phyloP scores from a whole-genome alignment of 1,284 basidiomycete species.

The Cutaneotrichosporon cutaneum region DNA sequence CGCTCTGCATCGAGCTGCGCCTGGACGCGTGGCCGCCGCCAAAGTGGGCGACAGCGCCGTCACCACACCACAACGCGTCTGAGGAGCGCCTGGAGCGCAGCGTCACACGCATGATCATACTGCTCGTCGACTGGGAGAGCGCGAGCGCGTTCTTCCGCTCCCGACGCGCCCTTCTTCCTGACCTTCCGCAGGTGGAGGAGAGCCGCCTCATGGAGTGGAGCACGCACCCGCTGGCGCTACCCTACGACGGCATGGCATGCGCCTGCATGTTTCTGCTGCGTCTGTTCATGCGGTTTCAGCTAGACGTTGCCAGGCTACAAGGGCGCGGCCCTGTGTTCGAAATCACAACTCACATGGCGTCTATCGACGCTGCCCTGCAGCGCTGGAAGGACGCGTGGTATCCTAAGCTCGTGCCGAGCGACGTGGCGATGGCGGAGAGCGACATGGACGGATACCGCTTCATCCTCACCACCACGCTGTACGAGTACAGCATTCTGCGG shows the following conservation, averaged over 20 bases:
- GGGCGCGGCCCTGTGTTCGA: neutral
- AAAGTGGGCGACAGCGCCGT: constrained; percentile 12
- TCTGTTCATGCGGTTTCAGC: constrained; percentile 4
- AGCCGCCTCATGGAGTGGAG: constrained; percentile 4
- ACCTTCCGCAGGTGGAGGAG: constrained; percentile 2
- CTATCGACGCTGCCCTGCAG: constrained; percentile 14
- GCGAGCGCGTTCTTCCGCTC: constrained; percentile 23
- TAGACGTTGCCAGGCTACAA: neutral
- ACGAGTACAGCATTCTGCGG: constrained; percentile 11
- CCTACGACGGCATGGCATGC: neutral
- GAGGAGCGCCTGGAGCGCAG: constrained; percentile 11
- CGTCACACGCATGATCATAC: constrained; percentile 21
- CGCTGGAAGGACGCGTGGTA: constrained; percentile 11
- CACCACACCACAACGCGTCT: constrained; percentile 3
- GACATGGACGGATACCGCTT: constrained; percentile 24
- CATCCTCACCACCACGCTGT: constrained; percentile 24
- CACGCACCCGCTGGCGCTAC: neutral
- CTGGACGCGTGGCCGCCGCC: constrained; percentile 20
- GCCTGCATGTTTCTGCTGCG: neutral
- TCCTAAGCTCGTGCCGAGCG: neutral
- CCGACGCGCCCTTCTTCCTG: constrained; percentile 17
- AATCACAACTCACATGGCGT: constrained; percentile 6
- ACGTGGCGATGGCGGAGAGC: constrained; percentile 15
- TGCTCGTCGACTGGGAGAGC: constrained; percentile 23
- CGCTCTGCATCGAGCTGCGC: constrained; percentile 24